Evolutionary conservation across 805 yeast genomes (phyloP).

Genomic region (Spathaspora sp.): DNA sequence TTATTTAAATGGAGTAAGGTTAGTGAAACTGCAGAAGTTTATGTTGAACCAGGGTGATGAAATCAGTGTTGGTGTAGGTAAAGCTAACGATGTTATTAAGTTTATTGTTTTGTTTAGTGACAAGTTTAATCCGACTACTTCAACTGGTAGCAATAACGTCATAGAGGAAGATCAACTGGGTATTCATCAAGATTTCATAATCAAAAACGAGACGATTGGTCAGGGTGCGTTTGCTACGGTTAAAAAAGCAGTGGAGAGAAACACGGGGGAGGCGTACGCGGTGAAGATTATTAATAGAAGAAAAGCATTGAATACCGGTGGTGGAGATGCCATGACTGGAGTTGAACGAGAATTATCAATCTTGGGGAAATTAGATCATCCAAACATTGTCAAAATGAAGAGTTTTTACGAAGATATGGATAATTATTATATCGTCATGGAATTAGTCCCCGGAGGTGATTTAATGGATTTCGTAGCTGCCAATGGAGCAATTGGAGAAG

Average conservation of each 20-base stretch:
- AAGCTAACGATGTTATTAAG: conserved; percentile 60
- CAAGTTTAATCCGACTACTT: conserved; percentile 27
- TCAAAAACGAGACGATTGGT: conserved; percentile 83
- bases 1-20: conserved; percentile 66
- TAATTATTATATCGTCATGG: conserved; percentile 88
- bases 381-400: conserved; percentile 76
- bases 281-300: conserved; percentile 85
- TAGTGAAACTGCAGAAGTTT: conserved; percentile 76
- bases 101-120: conserved; percentile 51
- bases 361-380: conserved; percentile 72
- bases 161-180: conserved; percentile 41
- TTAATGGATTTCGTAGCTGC: conserved; percentile 95
- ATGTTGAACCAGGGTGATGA: conserved; percentile 91
- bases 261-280: conserved; percentile 83
- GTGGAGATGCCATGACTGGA: conserved; percentile 65
- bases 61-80: conserved; percentile 84
- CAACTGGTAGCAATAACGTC: conserved; percentile 17
- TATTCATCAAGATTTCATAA: conserved; percentile 65
- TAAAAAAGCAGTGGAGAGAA: conserved; percentile 81
- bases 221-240: conserved; percentile 99
- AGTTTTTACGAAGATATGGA: conserved; percentile 83
- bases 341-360: conserved; percentile 85
- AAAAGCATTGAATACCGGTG: conserved; percentile 65
- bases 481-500: conserved; percentile 89
- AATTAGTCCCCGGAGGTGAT: conserved; percentile 94